A percentile compares a stretch with the other conserved stretches of the same genome.
phyloP scores from a whole-genome alignment of 495 filamentous ascomycete species.

The Penicillium canariense region DNA sequence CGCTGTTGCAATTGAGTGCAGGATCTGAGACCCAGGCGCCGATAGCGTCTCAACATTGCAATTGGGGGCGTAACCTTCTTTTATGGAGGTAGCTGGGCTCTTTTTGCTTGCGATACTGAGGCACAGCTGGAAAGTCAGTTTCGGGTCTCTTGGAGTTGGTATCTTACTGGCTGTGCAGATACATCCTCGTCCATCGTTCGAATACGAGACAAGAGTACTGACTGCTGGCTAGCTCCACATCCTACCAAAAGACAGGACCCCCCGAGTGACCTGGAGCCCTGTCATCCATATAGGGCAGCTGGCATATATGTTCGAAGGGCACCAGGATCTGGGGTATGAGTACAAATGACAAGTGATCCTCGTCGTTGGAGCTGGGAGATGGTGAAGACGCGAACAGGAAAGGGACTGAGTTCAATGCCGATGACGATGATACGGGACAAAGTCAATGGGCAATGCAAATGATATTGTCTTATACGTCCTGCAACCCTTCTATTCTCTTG shows the following conservation, averaged over 20 bases:
- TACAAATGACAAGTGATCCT: background rate
- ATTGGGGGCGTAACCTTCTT: conserved; percentile 15
- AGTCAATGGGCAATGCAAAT: background rate
- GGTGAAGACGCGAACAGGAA: background rate
- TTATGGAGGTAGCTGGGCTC: background rate
- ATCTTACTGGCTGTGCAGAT: background rate
- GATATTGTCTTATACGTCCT: background rate
- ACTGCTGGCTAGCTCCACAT: background rate
- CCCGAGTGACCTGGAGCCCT: background rate
- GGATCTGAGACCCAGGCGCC: conserved; percentile 14
- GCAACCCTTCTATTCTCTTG: background rate
- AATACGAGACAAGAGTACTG: background rate
- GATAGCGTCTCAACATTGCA: conserved; percentile 2
- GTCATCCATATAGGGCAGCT: background rate
- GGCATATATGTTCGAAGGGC: background rate
- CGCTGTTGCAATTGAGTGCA: conserved; percentile 16
- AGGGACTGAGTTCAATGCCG: background rate
- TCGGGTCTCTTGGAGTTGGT: background rate
- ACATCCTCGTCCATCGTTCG: background rate
- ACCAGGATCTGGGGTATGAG: background rate
- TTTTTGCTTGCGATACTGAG: background rate
- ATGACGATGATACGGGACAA: background rate
- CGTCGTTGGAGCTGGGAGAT: background rate
- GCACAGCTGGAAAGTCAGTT: background rate
- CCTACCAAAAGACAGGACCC: conserved; percentile 1